phyloP scores from a whole-genome alignment of 176 grass and related monocot genomes.

The Paspalum vaginatum region DNA sequence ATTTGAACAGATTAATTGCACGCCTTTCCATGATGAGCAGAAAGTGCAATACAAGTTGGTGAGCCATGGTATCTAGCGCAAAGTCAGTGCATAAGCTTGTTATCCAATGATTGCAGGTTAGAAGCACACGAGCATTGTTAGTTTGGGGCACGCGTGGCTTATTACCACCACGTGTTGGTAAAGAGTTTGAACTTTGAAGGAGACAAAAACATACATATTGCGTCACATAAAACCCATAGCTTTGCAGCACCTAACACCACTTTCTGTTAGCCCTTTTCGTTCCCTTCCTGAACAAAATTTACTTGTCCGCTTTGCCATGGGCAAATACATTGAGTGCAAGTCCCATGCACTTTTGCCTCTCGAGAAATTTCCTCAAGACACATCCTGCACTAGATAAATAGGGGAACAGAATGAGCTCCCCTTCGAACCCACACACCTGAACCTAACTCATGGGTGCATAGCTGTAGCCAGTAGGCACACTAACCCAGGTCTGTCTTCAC shows the following conservation, averaged over 20 bases:
- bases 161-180: neutral
- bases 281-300: neutral
- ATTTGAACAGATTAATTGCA: neutral
- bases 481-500: neutral
- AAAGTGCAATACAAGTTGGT: constrained; percentile 5
- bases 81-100: neutral
- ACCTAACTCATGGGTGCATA: constrained; percentile 11
- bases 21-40: neutral
- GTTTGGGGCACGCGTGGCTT: neutral
- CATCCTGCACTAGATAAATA: neutral
- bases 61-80: neutral
- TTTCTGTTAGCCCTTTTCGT: constrained; percentile 17
- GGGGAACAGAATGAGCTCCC: no score
- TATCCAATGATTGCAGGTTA: neutral
- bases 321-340: neutral
- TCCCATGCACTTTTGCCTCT: neutral
- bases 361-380: neutral
- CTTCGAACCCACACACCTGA: neutral
- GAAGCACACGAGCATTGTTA: neutral
- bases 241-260: neutral
- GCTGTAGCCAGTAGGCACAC: neutral
- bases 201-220: neutral
- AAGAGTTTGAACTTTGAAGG: neutral
- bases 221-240: constrained; percentile 19
- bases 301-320: neutral